phyloP scores from a whole-genome alignment of 176 grass and related monocot species.

The Elymus sibiricus region DNA sequence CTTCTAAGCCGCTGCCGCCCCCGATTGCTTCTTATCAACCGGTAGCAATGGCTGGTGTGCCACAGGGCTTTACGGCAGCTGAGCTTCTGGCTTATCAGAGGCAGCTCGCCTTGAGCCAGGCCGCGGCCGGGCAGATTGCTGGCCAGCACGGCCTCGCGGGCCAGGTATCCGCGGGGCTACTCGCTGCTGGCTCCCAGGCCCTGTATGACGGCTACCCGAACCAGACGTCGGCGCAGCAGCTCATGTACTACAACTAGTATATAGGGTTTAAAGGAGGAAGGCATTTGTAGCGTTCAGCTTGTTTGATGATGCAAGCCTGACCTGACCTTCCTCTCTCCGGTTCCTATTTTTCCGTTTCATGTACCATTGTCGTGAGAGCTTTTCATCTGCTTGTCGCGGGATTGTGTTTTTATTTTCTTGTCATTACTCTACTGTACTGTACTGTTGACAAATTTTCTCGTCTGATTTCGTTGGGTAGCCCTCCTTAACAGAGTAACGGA shows the following conservation, averaged over 20 bases:
- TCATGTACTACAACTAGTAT: slow-evolving; percentile 78
- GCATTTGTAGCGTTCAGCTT: slow-evolving; percentile 54
- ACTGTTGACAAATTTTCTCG: slow-evolving; percentile 32
- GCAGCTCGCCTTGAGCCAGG: slow-evolving; percentile 69
- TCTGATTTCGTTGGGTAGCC: slow-evolving; percentile 40
- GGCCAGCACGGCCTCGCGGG: slow-evolving; percentile 64
- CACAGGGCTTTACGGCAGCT: slow-evolving; percentile 55
- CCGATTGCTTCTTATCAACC: slow-evolving; percentile 57
- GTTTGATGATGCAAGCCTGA: slow-evolving; percentile 32
- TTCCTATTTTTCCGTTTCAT: slow-evolving; percentile 39
- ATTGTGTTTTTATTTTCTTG: slow-evolving; percentile 36
- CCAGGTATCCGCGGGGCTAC: slow-evolving; percentile 63
- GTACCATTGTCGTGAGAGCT: slow-evolving; percentile 50
- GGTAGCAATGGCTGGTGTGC: slow-evolving; percentile 50
- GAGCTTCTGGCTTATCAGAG: slow-evolving; percentile 73
- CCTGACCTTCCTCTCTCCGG: slow-evolving; percentile 10
- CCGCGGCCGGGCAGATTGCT: slow-evolving; percentile 47
- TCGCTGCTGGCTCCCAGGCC: slow-evolving; percentile 57
- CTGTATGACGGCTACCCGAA: slow-evolving; percentile 66
- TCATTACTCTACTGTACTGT: slow-evolving; percentile 15
- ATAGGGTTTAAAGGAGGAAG: slow-evolving; percentile 35
- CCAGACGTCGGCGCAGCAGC: slow-evolving; percentile 69
- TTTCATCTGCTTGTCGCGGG: slow-evolving; percentile 24
- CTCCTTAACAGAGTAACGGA: slow-evolving; percentile 39
- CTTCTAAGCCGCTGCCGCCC: slow-evolving; percentile 67